Base-by-base conservation (phyloP, 495 filamentous ascomycete genomes). In the Tuber indicum region DNA sequence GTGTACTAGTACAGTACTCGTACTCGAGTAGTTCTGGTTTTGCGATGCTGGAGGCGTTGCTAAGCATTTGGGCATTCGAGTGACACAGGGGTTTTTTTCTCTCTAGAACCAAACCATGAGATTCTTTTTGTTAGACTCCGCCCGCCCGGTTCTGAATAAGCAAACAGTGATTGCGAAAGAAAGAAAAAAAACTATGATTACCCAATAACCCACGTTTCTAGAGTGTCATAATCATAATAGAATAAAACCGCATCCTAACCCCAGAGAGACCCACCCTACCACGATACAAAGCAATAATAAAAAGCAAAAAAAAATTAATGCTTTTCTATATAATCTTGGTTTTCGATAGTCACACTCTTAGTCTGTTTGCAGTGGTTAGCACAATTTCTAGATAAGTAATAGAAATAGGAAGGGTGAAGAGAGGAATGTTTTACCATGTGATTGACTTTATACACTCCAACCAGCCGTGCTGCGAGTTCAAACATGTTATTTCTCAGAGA, bases 401-500 rank as follows among this genome's bases (percentile, higher is more conserved):
- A 19, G 46, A 26, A 44, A 23, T 12, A 26, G 39, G 58, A 7
- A 36, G 42, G 58, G 58, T 39, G 41, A 52, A 52, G 43, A 70
- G 73, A 70, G 73, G 32, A 5, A 62, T n/a, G 45, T 79, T 88
- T 82, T 82, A 90, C 88, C 96, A 98, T 99, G 85, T 99, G 96
- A 85, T 98, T 98, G 83, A 99, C 96, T 86, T 99, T 99, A 85
- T 99, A 99, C 71, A 99, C 94, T 71, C 96, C 96, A 9, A 99
- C 93, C 52, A 99, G 88, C 72, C 96, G 88, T 70, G 94, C 90
- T 26, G 96, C 96, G 74, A 99, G 90, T 87, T 99, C 96, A 86
- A 99, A 99, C 96, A 99, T 99, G 86, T 99, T 99, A 86, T 99
- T 99, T 82, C 96, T 88, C 81, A 99, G 86, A 21, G 94, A 98